Evolutionary conservation across 139 green algal species (phyloP).

Genomic region (Chlorella sorokiniana): DNA sequence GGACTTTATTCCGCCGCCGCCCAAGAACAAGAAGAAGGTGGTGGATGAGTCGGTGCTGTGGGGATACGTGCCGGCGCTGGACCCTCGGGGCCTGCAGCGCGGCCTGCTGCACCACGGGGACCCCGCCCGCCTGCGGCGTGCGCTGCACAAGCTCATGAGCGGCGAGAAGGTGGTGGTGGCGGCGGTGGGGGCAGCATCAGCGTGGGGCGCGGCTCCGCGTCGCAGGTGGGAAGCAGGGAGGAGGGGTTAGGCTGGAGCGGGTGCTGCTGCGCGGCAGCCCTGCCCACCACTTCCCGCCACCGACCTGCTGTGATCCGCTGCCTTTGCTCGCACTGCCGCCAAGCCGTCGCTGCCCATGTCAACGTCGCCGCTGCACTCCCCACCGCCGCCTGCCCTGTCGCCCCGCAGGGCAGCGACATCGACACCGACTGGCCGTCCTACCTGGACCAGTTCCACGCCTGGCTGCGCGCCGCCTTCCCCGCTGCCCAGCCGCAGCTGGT

Average conservation of each 20-base stretch:
- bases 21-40: neutral
- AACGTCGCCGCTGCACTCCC: no score
- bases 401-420: slow-evolving; percentile 25
- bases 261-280: no score
- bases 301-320: no score
- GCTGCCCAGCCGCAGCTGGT: slow-evolving; percentile 3
- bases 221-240: neutral
- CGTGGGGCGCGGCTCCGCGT: slow-evolving; percentile 18
- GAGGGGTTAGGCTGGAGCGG: no score
- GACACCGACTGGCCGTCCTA: slow-evolving; percentile 32
- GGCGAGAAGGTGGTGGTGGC: slow-evolving; percentile 27
- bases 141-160: neutral
- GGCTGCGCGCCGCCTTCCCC: slow-evolving; percentile 30
- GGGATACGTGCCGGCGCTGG: slow-evolving; percentile 22
- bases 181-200: slow-evolving; percentile 28
- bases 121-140: slow-evolving; percentile 15
- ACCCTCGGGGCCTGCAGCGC: slow-evolving; percentile 20
- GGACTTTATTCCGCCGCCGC: neutral
- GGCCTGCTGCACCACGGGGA: slow-evolving; percentile 30
- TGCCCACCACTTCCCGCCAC: no score
- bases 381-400: neutral
- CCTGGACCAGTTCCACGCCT: slow-evolving; percentile 26
- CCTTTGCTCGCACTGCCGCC: no score
- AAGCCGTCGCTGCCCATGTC: no score
- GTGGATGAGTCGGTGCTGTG: slow-evolving; percentile 25